phyloP scores from a whole-genome alignment of 345 rosid genomes.

The Cardamine chenopodiifolia region DNA sequence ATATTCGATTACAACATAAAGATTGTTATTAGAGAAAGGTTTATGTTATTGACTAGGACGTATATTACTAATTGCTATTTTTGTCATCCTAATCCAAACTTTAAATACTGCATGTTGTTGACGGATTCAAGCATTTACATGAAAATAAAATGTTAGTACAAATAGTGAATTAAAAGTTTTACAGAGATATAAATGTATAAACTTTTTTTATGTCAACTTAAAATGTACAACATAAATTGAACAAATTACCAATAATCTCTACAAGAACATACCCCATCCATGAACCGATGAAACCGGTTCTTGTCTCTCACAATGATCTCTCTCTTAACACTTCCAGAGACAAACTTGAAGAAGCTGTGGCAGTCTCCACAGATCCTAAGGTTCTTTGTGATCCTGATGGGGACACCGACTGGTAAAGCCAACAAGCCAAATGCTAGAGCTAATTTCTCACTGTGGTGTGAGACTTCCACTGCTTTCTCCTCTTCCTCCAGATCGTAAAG shows the following conservation, averaged over 20 bases:
- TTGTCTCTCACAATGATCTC: slow-evolving; percentile 81
- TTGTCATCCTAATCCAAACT: not conserved
- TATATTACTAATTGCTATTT: not conserved
- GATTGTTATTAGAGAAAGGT: not conserved
- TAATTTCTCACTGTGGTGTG: slow-evolving; percentile 80
- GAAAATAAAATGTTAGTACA: no score
- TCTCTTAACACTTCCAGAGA: slow-evolving; percentile 58
- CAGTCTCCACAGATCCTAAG: slow-evolving; percentile 90
- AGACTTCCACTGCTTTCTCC: slow-evolving; percentile 70
- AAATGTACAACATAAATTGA: not conserved
- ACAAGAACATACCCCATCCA: slow-evolving; percentile 62
- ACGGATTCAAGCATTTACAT: not conserved
- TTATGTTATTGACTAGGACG: not conserved
- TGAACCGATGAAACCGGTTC: slow-evolving; percentile 72
- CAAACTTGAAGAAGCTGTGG: slow-evolving; percentile 74
- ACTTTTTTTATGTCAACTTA: not conserved
- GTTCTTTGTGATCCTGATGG: slow-evolving; percentile 80
- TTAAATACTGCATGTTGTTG: not conserved
- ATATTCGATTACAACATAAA: not conserved
- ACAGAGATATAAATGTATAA: not conserved
- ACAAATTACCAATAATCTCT: slow-evolving; percentile 66
- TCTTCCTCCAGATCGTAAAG: slow-evolving; percentile 89
- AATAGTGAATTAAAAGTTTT: not conserved
- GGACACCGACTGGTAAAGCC: slow-evolving; percentile 58
- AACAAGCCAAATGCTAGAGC: slow-evolving; percentile 82